Percentiles rank a stretch among this genome's conserved stretches.
Evolutionary conservation across 352 stramenopile species (phyloP).

Genomic region (Phytophthora multivora): DNA sequence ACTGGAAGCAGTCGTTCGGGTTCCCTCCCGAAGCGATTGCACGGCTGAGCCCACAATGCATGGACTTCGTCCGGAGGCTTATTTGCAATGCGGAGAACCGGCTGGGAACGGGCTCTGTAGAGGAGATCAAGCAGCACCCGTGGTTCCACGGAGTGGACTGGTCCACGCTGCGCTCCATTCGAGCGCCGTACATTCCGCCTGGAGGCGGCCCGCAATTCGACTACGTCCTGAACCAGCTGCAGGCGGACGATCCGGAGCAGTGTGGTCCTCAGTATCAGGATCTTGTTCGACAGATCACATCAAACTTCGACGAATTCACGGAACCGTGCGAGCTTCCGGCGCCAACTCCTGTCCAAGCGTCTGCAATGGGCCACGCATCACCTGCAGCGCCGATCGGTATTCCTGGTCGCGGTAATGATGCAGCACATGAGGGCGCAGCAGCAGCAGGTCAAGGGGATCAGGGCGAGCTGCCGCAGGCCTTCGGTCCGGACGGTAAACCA

Average conservation of each 20-base stretch:
- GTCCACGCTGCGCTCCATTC: constrained; percentile 78
- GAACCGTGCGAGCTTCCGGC: constrained; percentile 71
- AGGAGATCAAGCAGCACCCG: constrained; percentile 97
- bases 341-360: constrained; percentile 29
- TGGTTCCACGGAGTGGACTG: constrained; percentile 97
- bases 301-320: constrained; percentile 98
- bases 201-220: constrained; percentile 91
- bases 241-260: constrained; percentile 67
- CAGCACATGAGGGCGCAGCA: constrained; percentile 1
- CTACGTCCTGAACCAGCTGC: constrained; percentile 91
- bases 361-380: constrained; percentile 16
- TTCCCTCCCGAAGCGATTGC: constrained; percentile 73
- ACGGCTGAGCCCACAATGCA: constrained; percentile 79
- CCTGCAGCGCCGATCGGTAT: constrained; percentile 17
- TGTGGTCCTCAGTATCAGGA: constrained; percentile 77
- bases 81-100: constrained; percentile 94
- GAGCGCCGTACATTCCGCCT: constrained; percentile 90
- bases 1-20: constrained; percentile 87
- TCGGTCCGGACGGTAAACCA: constrained; percentile 77
- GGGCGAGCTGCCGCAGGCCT: constrained; percentile 44
- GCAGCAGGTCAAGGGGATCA: constrained; percentile 8
- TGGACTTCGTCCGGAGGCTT: constrained; percentile 94
- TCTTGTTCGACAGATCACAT: constrained; percentile 92
- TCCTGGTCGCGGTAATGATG: constrained; percentile 6
- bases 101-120: constrained; percentile 92